These are phyloP conservation scores for Aspergillus costaricaensis DNA, from an alignment of 2,329 filamentous ascomycete genomes.

Conservation along the genomic window DNA sequence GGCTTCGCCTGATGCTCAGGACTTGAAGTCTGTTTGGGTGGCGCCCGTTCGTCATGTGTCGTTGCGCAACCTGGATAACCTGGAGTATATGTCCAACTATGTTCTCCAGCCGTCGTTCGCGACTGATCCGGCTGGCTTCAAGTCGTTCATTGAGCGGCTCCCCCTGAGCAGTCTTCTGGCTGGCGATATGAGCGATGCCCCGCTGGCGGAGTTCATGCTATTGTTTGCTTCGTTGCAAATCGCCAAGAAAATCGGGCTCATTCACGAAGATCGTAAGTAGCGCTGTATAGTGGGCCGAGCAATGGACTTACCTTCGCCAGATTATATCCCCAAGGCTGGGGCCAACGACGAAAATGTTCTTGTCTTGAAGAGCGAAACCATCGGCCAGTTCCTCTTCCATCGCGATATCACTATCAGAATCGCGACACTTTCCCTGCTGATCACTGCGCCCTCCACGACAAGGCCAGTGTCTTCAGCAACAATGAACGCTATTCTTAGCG, in stretches of 20 bases:
- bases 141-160: constrained; percentile 58
- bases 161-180: constrained; percentile 54
- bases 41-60: constrained; percentile 38
- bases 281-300: not conserved
- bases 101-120: constrained; percentile 41
- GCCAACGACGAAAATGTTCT: constrained; percentile 23
- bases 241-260: constrained; percentile 69
- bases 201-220: constrained; percentile 59
- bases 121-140: constrained; percentile 36
- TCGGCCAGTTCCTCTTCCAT: constrained; percentile 44
- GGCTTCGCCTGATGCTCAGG: constrained; percentile 7
- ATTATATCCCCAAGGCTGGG: constrained; percentile 28
- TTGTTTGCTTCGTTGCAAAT: constrained; percentile 69
- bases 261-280: constrained; percentile 65
- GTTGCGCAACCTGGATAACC: constrained; percentile 36
- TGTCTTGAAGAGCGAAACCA: constrained; percentile 37
- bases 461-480: constrained; percentile 67
- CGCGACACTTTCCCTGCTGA: constrained; percentile 77
- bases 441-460: constrained; percentile 73
- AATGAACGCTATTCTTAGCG: constrained; percentile 63
- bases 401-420: constrained; percentile 68
- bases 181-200: constrained; percentile 48
- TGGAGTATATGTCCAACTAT: constrained; percentile 41
- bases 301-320: constrained; percentile 22
- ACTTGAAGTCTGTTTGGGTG: constrained; percentile 37